phyloP scores from a whole-genome alignment of 2,329 filamentous ascomycete species.

The Xylariaceae sp. region DNA sequence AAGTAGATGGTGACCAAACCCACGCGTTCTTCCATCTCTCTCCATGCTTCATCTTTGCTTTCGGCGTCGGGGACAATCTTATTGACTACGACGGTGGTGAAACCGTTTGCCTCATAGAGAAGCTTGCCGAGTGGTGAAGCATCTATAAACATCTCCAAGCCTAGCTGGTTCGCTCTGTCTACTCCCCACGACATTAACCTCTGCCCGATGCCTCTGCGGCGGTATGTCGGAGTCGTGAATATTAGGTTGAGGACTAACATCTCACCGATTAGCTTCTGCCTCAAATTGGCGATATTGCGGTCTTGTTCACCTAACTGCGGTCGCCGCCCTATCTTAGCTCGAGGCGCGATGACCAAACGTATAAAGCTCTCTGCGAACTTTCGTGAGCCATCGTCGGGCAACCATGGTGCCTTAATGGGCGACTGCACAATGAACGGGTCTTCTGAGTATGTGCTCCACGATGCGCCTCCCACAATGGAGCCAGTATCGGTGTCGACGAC shows the following conservation, averaged over 20 bases:
- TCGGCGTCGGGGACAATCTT: slow-evolving; percentile 15
- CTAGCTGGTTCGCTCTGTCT: slow-evolving; percentile 17
- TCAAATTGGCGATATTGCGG: too few relatives aligned
- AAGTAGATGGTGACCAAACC: slow-evolving; percentile 25
- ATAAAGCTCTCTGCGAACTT: slow-evolving; percentile 19
- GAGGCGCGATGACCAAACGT: slow-evolving; percentile 7
- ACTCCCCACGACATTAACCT: slow-evolving; percentile 22
- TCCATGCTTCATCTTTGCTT: slow-evolving; percentile 18
- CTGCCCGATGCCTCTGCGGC: slow-evolving; percentile 18
- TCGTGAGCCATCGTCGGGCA: slow-evolving; percentile 28
- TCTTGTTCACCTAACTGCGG: too few relatives aligned
- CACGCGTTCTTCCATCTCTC: slow-evolving; percentile 37
- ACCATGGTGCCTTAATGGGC: slow-evolving; percentile 28
- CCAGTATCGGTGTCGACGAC: slow-evolving; percentile 8
- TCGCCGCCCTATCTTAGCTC: slow-evolving; percentile 12
- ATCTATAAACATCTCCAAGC: slow-evolving; percentile 23
- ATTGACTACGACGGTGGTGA: slow-evolving; percentile 18
- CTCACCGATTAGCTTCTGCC: too few relatives aligned
- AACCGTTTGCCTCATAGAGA: slow-evolving; percentile 21
- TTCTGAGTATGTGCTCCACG: slow-evolving; percentile 22
- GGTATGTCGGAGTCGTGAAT: slow-evolving; percentile 23
- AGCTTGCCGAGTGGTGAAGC: slow-evolving; percentile 16
- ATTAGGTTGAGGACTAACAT: too few relatives aligned
- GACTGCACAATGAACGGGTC: slow-evolving; percentile 26
- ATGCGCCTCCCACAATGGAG: slow-evolving; percentile 2